A percentile compares a stretch with the other conserved stretches of the same genome.
Conservation (phyloP, 257 asterid genomes). For the Henckelia pumila region DNA sequence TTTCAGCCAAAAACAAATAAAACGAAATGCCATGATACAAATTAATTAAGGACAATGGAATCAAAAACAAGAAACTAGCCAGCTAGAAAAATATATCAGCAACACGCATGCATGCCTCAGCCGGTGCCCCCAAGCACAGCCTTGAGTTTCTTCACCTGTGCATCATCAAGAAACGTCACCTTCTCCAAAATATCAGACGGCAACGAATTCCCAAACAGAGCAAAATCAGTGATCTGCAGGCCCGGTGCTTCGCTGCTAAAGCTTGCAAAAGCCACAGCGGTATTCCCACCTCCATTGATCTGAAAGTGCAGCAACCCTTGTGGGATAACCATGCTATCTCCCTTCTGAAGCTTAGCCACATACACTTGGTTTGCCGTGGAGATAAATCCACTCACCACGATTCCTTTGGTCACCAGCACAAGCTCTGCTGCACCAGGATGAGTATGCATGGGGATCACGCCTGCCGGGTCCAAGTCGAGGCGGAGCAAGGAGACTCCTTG, state of each 20-base stretch:
- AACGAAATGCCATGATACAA: too few relatives aligned
- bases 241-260: conserved; percentile 71
- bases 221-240: conserved; percentile 55
- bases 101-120: too few relatives aligned
- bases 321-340: conserved; percentile 64
- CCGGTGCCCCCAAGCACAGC: conserved; percentile 44
- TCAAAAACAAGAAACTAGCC: too few relatives aligned
- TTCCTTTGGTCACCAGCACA: conserved; percentile 46
- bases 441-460: conserved; percentile 72
- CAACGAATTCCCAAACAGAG: conserved; percentile 53
- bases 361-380: conserved; percentile 56
- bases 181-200: conserved; percentile 42
- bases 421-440: conserved; percentile 75
- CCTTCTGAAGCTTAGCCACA: conserved; percentile 49
- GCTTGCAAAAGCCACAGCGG: conserved; percentile 51
- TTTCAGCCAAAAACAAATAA: too few relatives aligned
- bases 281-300: conserved; percentile 51
- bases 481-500: conserved; percentile 66
- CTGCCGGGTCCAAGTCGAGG: conserved; percentile 57
- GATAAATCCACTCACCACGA: conserved; percentile 47
- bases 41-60: too few relatives aligned
- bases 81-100: too few relatives aligned
- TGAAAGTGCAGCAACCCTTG: conserved; percentile 76
- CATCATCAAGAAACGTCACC: conserved; percentile 60
- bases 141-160: conserved; percentile 54